Conservation (phyloP, 345 rosid genomes). For the Eucalyptus sp. region DNA sequence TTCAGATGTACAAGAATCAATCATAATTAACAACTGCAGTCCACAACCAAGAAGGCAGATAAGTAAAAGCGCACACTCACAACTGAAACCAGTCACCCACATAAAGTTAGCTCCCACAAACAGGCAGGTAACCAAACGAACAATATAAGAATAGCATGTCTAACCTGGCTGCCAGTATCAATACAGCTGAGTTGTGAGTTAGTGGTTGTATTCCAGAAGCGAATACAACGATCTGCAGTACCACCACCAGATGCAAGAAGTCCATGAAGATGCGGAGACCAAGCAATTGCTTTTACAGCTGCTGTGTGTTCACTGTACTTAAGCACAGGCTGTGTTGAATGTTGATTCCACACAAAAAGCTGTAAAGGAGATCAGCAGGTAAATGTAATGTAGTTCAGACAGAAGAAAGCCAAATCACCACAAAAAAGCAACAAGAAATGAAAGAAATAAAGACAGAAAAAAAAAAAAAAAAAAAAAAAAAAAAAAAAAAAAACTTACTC, state of each 20-base stretch:
- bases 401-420: not conserved
- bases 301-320: conserved; percentile 94
- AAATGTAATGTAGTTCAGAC: not conserved
- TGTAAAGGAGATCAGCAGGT: conserved; percentile 14
- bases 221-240: conserved; percentile 91
- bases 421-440: not conserved
- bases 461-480: not conserved
- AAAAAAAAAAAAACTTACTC: conserved; percentile 24
- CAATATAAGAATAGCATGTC: not conserved
- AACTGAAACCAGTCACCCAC: not conserved
- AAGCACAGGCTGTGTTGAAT: conserved; percentile 80
- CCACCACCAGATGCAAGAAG: conserved; percentile 99
- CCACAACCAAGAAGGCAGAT: not conserved
- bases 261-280: conserved; percentile 99
- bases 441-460: not conserved
- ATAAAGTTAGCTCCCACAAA: not conserved
- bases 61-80: not conserved
- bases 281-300: conserved; percentile 98
- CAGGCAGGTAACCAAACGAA: not conserved
- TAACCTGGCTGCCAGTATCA: conserved; percentile 96
- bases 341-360: conserved; percentile 99
- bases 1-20: not conserved
- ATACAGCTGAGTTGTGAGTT: conserved; percentile 79
- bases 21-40: not conserved
- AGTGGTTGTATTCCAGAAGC: conserved; percentile 97